Evolutionary conservation across 2,329 filamentous ascomycete species (phyloP).

Genomic region (Biscogniauxia marginata): DNA sequence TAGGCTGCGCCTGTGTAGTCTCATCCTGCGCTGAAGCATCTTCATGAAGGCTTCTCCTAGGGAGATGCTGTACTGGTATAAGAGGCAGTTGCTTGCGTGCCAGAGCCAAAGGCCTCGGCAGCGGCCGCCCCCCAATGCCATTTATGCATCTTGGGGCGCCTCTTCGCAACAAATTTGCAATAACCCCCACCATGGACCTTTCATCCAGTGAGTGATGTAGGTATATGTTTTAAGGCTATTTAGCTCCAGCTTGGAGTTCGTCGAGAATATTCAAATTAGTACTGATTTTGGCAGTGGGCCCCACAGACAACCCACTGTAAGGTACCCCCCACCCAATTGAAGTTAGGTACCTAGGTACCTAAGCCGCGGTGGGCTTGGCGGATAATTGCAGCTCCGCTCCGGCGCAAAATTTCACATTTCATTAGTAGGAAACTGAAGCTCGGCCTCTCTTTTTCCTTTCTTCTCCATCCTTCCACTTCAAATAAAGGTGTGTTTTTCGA

Average conservation of each 20-base stretch:
- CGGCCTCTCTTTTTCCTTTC: slow-evolving; percentile 45
- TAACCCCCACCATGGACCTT: slow-evolving; percentile 15
- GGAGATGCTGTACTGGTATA: slow-evolving; percentile 7
- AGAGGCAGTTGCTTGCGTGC: slow-evolving; percentile 1
- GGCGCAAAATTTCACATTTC: slow-evolving; percentile 29
- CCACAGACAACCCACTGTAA: neutral
- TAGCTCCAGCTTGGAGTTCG: neutral
- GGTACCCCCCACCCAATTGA: too few relatives aligned
- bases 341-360: neutral
- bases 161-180: slow-evolving; percentile 7
- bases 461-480: slow-evolving; percentile 98
- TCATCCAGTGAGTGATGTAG: slow-evolving; percentile 3
- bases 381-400: slow-evolving; percentile 37
- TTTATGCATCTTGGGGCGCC: slow-evolving; percentile 13
- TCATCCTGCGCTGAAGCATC: slow-evolving; percentile 2
- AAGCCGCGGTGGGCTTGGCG: slow-evolving; percentile 1
- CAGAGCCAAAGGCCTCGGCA: neutral
- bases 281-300: neutral
- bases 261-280: neutral
- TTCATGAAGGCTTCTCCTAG: slow-evolving; percentile 8
- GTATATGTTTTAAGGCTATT: neutral
- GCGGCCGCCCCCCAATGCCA: slow-evolving; percentile 7
- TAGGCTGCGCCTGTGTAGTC: neutral
- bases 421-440: slow-evolving; percentile 25
- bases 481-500: slow-evolving; percentile 73